These are phyloP conservation scores for Penicillium dipodomyicola DNA, from an alignment of 495 filamentous ascomycete genomes.

Conservation along the genomic window DNA sequence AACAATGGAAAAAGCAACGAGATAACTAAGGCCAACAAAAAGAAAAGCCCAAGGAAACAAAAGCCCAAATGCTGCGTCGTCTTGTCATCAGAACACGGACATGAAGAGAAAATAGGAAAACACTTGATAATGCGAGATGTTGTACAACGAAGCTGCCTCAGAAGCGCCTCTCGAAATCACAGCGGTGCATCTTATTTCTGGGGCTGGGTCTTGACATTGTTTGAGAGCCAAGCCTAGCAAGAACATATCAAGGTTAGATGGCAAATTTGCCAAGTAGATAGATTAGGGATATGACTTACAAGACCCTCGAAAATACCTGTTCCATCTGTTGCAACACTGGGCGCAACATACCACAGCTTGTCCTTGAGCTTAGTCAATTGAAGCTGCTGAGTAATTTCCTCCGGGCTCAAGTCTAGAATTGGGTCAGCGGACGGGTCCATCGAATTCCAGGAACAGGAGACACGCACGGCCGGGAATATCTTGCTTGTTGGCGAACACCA, in stretches of 20 bases:
- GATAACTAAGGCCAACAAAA: constrained; percentile 23
- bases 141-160: constrained; percentile 38
- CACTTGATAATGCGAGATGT: constrained; percentile 35
- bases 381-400: constrained; percentile 82
- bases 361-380: constrained; percentile 83
- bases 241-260: constrained; percentile 11
- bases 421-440: constrained; percentile 16
- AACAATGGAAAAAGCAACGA: constrained; percentile 18
- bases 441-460: not conserved
- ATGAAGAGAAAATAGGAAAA: constrained; percentile 33
- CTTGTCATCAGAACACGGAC: constrained; percentile 47
- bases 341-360: constrained; percentile 94
- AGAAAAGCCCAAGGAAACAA: constrained; percentile 26
- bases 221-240: constrained; percentile 78
- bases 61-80: constrained; percentile 47
- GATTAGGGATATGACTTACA: constrained; percentile 46
- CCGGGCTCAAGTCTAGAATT: constrained; percentile 71
- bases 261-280: not conserved
- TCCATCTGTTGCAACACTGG: constrained; percentile 89
- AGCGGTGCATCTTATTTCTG: constrained; percentile 40
- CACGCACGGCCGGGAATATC: constrained; percentile 79
- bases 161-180: constrained; percentile 25
- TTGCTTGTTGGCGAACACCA: constrained; percentile 99
- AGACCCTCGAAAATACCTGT: constrained; percentile 94
- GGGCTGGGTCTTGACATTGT: constrained; percentile 81